phyloP scores from a whole-genome alignment of 805 yeast genomes.

The Tanozyma kutaoensis region DNA sequence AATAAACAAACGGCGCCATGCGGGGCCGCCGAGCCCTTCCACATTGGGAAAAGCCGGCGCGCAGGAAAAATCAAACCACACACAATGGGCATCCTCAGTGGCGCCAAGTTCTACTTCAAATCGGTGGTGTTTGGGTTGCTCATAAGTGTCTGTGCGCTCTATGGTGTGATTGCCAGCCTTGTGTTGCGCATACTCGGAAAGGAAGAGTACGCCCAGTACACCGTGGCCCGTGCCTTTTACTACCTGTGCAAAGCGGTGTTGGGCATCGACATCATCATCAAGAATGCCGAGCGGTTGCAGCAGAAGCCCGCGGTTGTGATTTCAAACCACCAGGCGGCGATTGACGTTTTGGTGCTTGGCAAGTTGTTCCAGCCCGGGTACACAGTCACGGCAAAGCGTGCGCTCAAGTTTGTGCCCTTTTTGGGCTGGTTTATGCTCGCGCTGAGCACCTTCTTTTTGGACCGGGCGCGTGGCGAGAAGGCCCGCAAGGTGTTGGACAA shows the following conservation, averaged over 20 bases:
- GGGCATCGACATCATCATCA: constrained; percentile 60
- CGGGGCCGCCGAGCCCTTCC: neutral
- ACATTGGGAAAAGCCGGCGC: neutral
- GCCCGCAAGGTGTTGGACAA: constrained; percentile 62
- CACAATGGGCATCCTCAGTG: constrained; percentile 6
- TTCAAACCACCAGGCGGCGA: constrained; percentile 83
- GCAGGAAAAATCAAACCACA: neutral
- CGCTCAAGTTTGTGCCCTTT: constrained; percentile 73
- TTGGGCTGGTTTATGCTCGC: constrained; percentile 95
- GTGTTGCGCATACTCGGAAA: constrained; percentile 56
- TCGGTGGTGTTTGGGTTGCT: constrained; percentile 40
- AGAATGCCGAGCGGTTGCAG: constrained; percentile 24
- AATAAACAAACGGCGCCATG: neutral
- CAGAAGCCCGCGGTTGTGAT: constrained; percentile 65
- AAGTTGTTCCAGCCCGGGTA: constrained; percentile 76
- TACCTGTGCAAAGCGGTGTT: constrained; percentile 41
- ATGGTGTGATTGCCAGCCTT: constrained; percentile 70
- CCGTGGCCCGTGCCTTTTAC: constrained; percentile 78
- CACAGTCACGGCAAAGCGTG: constrained; percentile 85
- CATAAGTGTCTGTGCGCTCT: constrained; percentile 48
- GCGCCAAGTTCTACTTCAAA: constrained; percentile 40
- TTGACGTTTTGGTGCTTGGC: constrained; percentile 77
- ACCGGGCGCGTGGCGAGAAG: constrained; percentile 63
- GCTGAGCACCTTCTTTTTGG: constrained; percentile 84
- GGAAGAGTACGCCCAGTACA: constrained; percentile 73